These are phyloP conservation scores for Chlorella sorokiniana DNA, from an alignment of 139 green algal species.

Conservation along the genomic window DNA sequence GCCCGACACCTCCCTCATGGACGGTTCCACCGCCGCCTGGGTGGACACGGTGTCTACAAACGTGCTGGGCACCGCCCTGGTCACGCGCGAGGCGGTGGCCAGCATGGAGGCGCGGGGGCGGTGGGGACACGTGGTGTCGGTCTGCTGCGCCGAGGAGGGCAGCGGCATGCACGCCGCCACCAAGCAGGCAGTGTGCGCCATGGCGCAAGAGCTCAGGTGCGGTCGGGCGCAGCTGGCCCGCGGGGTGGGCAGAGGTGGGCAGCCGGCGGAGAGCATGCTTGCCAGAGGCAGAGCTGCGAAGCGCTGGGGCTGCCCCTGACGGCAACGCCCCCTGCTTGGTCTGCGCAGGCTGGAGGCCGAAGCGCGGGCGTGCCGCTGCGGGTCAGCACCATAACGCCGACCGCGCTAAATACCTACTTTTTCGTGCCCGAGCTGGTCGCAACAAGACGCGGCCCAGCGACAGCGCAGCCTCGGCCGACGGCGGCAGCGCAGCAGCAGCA, in stretches of 20 bases:
- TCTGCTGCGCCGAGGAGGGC: conserved; percentile 69
- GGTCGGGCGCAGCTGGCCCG: conserved; percentile 46
- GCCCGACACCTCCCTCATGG: conserved; percentile 71
- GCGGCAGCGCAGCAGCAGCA: background rate
- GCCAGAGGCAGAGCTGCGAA: background rate
- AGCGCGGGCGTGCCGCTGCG: conserved; percentile 56
- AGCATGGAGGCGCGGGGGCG: conserved; percentile 68
- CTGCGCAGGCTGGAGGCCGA: conserved; percentile 52
- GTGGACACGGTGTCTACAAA: conserved; percentile 70
- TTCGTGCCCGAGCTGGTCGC: conserved; percentile 24
- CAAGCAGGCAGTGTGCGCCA: conserved; percentile 52
- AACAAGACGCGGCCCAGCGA: conserved; percentile 19
- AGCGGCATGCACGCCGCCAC: conserved; percentile 67
- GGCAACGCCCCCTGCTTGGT: background rate
- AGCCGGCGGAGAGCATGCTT: background rate
- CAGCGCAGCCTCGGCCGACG: background rate
- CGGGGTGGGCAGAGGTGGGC: background rate
- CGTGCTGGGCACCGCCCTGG: conserved; percentile 79
- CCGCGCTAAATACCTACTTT: conserved; percentile 77
- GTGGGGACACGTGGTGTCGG: conserved; percentile 82
- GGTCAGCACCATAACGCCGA: conserved; percentile 71
- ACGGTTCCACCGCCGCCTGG: conserved; percentile 66
- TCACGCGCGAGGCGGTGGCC: conserved; percentile 67
- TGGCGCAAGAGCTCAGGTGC: conserved; percentile 77
- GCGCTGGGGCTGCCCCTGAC: background rate